These are phyloP conservation scores for Gorgonomyces haynaldii DNA, from an alignment of 192 early-diverging fungal genomes.

Conservation along the genomic window DNA sequence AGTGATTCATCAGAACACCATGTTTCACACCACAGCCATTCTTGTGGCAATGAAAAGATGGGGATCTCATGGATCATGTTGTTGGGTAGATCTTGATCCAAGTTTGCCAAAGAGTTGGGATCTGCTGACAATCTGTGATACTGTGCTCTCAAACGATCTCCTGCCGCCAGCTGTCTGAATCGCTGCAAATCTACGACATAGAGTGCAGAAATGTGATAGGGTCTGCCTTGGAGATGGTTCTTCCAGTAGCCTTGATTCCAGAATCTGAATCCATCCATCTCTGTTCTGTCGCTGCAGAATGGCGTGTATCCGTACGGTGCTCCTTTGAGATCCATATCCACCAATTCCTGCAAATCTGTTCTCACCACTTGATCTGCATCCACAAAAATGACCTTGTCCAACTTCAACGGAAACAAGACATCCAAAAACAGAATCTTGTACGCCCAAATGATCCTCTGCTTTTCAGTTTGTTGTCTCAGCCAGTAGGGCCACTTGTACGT, in stretches of 20 bases:
- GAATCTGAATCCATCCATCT: conserved; percentile 96
- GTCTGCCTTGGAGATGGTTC: conserved; percentile 69
- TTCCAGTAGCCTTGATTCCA: conserved; percentile 97
- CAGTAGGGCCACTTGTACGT: conserved; percentile 98
- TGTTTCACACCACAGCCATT: conserved; percentile 99
- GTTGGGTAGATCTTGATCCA: conserved; percentile 98
- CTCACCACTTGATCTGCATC: conserved; percentile 98
- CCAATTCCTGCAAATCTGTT: conserved; percentile 85
- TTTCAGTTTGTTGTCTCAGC: conserved; percentile 82
- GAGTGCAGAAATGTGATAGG: conserved; percentile 90
- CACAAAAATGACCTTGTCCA: conserved; percentile 95
- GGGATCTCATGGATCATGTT: conserved; percentile 88
- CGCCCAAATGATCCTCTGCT: conserved; percentile 97
- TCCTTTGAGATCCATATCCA: conserved; percentile 82
- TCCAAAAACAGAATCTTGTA: conserved; percentile 99
- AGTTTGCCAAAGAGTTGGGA: conserved; percentile 78
- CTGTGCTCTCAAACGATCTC: conserved; percentile 82
- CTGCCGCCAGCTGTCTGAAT: conserved; percentile 88
- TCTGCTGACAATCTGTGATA: conserved; percentile 87
- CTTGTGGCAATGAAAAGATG: conserved; percentile 85
- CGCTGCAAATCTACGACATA: conserved; percentile 91
- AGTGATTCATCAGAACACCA: conserved; percentile 87
- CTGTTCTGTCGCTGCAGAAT: conserved; percentile 81
- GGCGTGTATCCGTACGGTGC: conserved; percentile 96
- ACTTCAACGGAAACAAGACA: conserved; percentile 83